These are phyloP conservation scores for Cruciata laevipes DNA, from an alignment of 257 asterid genomes.

Conservation along the genomic window DNA sequence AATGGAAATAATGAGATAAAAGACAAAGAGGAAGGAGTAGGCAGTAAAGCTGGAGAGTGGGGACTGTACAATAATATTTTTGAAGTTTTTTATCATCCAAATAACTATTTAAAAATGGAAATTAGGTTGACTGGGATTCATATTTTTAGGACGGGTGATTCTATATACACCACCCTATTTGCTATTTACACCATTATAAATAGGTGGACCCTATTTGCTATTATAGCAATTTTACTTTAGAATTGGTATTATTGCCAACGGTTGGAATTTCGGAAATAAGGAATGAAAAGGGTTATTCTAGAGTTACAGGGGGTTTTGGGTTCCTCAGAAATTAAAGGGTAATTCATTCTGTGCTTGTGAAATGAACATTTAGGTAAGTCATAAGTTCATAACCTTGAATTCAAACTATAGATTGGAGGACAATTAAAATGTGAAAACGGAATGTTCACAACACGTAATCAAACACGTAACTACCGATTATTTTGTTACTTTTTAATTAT, in stretches of 20 bases:
- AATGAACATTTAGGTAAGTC: no score
- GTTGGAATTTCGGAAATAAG: neutral
- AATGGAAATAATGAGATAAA: neutral
- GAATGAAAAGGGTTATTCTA: neutral
- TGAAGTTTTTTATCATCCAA: neutral
- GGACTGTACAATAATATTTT: slow-evolving; percentile 4
- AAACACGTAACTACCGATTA: no score
- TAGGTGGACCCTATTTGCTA: no score
- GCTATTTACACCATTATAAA: no score
- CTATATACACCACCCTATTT: no score
- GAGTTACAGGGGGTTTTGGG: no score
- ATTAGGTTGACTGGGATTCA: neutral
- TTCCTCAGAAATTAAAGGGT: neutral
- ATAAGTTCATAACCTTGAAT: no score
- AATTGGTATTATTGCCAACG: neutral
- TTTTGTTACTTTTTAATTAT: no score
- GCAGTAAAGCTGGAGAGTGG: slow-evolving; percentile 17
- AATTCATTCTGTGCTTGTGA: neutral
- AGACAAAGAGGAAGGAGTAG: neutral
- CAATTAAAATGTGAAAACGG: no score
- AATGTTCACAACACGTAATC: no score
- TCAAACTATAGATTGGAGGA: no score
- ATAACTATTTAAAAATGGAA: neutral
- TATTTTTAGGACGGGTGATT: no score
- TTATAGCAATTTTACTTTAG: neutral